Evolutionary conservation across 148 eudicot genomes (phyloP).

Genomic region (Rhododendron mucronatum): DNA sequence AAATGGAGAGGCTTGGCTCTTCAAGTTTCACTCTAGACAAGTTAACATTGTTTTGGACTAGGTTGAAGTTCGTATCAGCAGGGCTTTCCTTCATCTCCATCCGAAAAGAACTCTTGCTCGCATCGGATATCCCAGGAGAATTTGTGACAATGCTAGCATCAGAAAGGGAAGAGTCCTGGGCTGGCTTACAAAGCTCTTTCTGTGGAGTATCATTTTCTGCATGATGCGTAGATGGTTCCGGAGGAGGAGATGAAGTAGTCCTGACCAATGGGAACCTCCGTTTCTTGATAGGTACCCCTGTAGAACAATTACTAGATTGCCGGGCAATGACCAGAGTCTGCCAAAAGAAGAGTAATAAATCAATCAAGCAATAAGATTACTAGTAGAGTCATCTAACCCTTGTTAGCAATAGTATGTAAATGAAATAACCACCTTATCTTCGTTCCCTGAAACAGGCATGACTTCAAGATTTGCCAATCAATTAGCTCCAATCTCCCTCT

Average conservation of each 20-base stretch:
- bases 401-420: neutral
- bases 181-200: neutral
- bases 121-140: slow-evolving; percentile 9
- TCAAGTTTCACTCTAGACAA: neutral
- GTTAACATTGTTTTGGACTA: neutral
- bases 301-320: slow-evolving; percentile 23
- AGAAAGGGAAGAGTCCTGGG: slow-evolving; percentile 1
- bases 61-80: neutral
- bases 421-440: slow-evolving; percentile 26
- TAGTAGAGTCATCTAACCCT: neutral
- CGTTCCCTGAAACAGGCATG: slow-evolving; percentile 27
- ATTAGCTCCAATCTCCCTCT: neutral
- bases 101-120: slow-evolving; percentile 4
- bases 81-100: slow-evolving; percentile 10
- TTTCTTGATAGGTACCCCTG: slow-evolving; percentile 34
- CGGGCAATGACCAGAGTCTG: slow-evolving; percentile 25
- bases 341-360: slow-evolving; percentile 9
- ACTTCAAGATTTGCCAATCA: neutral
- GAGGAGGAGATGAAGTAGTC: slow-evolving; percentile 18
- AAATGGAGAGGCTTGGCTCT: slow-evolving; percentile 4
- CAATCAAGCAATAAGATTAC: neutral
- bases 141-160: slow-evolving; percentile 6
- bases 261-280: slow-evolving; percentile 22
- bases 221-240: slow-evolving; percentile 8
- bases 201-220: neutral